Evolutionary conservation across 192 early-diverging fungal genomes (phyloP).

Genomic region (Dimargaris verticillata): DNA sequence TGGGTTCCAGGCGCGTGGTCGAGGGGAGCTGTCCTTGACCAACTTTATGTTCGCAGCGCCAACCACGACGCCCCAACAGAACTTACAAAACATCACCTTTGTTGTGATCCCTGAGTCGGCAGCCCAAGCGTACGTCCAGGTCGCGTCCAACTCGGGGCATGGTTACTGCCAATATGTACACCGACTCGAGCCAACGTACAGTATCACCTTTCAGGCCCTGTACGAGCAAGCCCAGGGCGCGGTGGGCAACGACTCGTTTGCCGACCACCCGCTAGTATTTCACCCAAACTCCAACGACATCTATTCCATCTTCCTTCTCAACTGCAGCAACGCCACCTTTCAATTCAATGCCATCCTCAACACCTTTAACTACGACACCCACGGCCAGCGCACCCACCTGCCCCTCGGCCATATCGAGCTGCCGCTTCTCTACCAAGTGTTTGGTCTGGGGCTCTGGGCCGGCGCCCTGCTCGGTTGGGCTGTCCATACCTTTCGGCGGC

Average conservation of each 20-base stretch:
- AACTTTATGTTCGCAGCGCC: neutral
- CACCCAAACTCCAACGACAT: neutral
- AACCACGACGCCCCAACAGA: neutral
- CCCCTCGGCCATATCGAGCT: neutral
- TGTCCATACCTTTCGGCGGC: neutral
- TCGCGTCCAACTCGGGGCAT: neutral
- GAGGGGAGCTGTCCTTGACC: neutral
- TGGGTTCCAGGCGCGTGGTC: neutral
- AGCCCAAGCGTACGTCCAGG: neutral
- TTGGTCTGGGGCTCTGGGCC: neutral
- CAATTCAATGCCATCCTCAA: neutral
- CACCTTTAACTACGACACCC: neutral
- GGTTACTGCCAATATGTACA: neutral
- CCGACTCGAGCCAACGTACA: neutral
- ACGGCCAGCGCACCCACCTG: slow-evolving; percentile 1
- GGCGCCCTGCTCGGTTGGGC: neutral
- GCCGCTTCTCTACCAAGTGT: slow-evolving; percentile 1
- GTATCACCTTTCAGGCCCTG: neutral
- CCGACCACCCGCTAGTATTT: neutral
- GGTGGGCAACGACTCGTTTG: neutral
- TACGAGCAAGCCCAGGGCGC: neutral
- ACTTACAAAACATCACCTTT: neutral
- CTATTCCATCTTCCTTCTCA: neutral
- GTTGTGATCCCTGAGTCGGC: neutral
- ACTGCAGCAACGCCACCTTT: neutral